Evolutionary conservation across 169 alveolate species (phyloP).

Genomic region (Cardiosporidium cionae): DNA sequence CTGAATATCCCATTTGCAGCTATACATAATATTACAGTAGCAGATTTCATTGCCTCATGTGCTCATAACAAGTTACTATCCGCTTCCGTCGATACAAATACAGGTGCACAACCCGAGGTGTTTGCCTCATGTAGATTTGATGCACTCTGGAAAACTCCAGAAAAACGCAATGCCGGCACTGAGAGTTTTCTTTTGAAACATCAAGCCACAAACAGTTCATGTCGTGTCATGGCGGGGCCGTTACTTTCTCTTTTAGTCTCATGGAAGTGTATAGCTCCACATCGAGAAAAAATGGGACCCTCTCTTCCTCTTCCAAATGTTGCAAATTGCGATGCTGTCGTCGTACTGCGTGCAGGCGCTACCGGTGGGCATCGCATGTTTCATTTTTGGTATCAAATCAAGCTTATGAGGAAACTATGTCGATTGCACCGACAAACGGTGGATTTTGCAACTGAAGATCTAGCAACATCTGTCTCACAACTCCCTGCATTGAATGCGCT

Average conservation of each 20-base stretch:
- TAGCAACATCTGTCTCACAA: no score
- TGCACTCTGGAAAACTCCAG: background rate
- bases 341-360: background rate
- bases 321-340: background rate
- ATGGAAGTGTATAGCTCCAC: background rate
- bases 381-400: background rate
- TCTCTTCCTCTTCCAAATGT: background rate
- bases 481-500: no score
- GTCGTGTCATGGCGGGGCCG: background rate
- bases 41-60: background rate
- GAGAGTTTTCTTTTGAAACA: background rate
- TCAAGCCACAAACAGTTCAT: background rate
- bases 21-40: background rate
- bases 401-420: background rate
- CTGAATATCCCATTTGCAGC: background rate
- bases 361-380: background rate
- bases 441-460: no score
- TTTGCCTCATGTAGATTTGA: background rate
- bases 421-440: background rate
- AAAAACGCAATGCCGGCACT: background rate
- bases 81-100: no score
- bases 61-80: no score
- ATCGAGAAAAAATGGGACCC: background rate
- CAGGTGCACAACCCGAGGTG: background rate
- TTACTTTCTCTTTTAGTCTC: background rate